These are phyloP conservation scores for Boletus tylopilopsis DNA, from an alignment of 768 basidiomycete species.

Conservation along the genomic window DNA sequence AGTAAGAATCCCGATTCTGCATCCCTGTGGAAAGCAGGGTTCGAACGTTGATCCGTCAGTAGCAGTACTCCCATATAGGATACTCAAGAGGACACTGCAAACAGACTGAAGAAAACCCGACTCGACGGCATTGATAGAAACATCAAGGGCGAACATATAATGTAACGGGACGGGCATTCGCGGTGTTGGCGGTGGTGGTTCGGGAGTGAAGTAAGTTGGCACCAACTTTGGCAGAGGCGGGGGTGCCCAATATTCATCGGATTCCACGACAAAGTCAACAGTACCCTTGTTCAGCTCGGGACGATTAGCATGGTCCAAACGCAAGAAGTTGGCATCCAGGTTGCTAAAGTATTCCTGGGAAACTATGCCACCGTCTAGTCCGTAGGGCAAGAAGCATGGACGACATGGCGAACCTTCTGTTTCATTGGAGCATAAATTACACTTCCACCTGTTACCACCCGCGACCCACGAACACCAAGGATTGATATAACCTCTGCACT, in stretches of 20 bases:
- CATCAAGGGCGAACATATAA: conserved; percentile 86
- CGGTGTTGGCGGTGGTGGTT: conserved; percentile 42
- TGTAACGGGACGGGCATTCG: conserved; percentile 64
- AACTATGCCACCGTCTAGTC: conserved; percentile 43
- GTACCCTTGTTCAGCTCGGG: conserved; percentile 91
- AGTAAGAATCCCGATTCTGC: conserved; percentile 74
- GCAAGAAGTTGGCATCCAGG: conserved; percentile 70
- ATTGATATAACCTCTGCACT: conserved; percentile 89
- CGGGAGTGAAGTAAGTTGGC: conserved; percentile 50
- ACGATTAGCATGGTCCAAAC: conserved; percentile 76
- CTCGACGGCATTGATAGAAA: conserved; percentile 61
- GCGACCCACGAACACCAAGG: conserved; percentile 87
- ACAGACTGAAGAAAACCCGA: conserved; percentile 69
- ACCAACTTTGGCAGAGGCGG: conserved; percentile 54
- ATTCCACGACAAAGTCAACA: conserved; percentile 79
- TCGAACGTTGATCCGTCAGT: conserved; percentile 40
- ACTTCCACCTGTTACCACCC: conserved; percentile 84
- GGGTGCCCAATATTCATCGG: conserved; percentile 79
- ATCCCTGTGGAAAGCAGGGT: conserved; percentile 50
- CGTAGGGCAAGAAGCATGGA: conserved; percentile 3
- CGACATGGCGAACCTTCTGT: conserved; percentile 65
- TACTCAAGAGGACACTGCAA: conserved; percentile 56
- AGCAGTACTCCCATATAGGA: conserved; percentile 58
- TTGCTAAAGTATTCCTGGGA: conserved; percentile 79
- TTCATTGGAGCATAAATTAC: conserved; percentile 83